These are phyloP conservation scores for Drechslera avenae DNA, from an alignment of 2,329 filamentous ascomycete species.

Conservation along the genomic window DNA sequence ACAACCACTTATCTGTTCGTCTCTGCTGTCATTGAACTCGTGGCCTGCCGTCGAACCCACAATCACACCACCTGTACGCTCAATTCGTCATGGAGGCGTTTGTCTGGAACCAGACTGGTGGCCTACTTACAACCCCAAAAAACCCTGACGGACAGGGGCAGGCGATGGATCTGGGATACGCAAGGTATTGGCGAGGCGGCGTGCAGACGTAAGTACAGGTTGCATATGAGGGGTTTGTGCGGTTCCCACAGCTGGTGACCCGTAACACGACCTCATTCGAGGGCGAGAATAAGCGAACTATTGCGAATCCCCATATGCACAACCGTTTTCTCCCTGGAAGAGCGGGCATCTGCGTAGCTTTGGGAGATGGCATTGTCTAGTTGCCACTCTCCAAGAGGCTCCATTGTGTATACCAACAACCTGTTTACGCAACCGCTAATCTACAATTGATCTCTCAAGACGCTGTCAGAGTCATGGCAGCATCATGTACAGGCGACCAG, in stretches of 20 bases:
- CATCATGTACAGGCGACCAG: not conserved
- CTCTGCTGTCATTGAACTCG: conserved; percentile 25
- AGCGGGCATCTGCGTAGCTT: conserved; percentile 17
- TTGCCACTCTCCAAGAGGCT: not conserved
- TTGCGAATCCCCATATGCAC: conserved; percentile 26
- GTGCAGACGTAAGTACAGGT: conserved; percentile 16
- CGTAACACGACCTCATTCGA: conserved; percentile 25
- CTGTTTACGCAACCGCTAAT: not conserved
- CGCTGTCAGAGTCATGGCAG: no score
- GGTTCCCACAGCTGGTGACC: conserved; percentile 22
- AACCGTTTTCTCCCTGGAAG: conserved; percentile 21
- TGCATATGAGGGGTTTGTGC: conserved; percentile 25
- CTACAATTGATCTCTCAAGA: no score
- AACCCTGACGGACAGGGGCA: conserved; percentile 22
- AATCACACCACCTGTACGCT: conserved; percentile 15
- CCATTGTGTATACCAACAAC: not conserved
- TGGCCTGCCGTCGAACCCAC: conserved; percentile 24
- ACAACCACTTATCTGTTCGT: conserved; percentile 15
- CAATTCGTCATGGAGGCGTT: conserved; percentile 8
- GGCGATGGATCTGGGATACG: conserved; percentile 18
- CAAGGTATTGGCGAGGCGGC: conserved; percentile 24
- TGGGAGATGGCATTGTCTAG: not conserved
- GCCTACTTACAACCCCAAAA: conserved; percentile 7
- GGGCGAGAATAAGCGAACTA: conserved; percentile 17
- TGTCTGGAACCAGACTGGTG: conserved; percentile 15